These are phyloP conservation scores for Tillandsia leiboldiana DNA, from an alignment of 176 grass and related monocot genomes.

Conservation along the genomic window DNA sequence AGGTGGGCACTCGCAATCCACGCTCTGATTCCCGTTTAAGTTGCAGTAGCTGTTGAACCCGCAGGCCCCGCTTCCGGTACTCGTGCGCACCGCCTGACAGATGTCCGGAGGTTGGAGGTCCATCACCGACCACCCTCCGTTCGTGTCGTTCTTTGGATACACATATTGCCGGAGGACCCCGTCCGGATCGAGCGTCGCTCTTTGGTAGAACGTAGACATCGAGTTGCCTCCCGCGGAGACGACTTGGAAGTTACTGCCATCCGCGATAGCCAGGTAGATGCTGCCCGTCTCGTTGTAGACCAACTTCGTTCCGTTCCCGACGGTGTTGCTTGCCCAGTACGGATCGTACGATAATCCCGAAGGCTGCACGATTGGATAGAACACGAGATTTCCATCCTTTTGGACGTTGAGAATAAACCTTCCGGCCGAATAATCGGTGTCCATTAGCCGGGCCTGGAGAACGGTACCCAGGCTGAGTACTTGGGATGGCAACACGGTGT, in stretches of 20 bases:
- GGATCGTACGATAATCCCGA: constrained; percentile 8
- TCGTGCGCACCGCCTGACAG: neutral
- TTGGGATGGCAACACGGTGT: constrained; percentile 43
- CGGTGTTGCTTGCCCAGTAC: constrained; percentile 26
- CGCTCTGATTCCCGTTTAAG: neutral
- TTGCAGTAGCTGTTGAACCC: constrained; percentile 32
- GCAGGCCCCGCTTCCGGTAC: constrained; percentile 15
- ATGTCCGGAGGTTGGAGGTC: constrained; percentile 14
- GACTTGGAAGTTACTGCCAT: neutral
- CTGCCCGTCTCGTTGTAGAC: constrained; percentile 34
- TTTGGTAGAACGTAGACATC: constrained; percentile 27
- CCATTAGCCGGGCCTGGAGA: constrained; percentile 25
- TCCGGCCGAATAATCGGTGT: constrained; percentile 31
- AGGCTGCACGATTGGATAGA: constrained; percentile 11
- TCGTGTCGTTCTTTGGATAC: constrained; percentile 26
- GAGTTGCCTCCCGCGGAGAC: neutral
- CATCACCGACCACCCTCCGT: constrained; percentile 18
- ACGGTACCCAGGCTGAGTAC: neutral
- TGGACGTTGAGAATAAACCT: constrained; percentile 28
- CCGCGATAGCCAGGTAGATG: constrained; percentile 14
- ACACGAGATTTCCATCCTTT: constrained; percentile 5
- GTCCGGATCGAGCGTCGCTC: constrained; percentile 41
- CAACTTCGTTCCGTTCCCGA: constrained; percentile 16
- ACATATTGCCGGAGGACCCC: constrained; percentile 46
- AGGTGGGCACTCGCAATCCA: constrained; percentile 22